These are phyloP conservation scores for Echium plantagineum DNA, from an alignment of 257 asterid genomes.

Conservation along the genomic window DNA sequence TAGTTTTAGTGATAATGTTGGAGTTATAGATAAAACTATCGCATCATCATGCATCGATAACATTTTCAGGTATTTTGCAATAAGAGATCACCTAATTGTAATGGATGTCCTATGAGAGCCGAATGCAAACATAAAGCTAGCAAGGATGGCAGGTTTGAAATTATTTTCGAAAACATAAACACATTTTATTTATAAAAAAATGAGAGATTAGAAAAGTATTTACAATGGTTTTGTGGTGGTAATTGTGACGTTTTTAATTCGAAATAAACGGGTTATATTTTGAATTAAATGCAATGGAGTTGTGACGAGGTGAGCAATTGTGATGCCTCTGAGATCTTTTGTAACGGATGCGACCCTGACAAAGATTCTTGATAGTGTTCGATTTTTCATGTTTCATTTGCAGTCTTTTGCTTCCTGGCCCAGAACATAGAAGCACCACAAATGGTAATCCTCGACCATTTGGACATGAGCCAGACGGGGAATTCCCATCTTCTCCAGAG, in stretches of 20 bases:
- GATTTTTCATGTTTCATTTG: background rate
- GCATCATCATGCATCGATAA: background rate
- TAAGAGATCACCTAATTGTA: slow-evolving; percentile 40
- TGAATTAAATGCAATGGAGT: too few species aligned
- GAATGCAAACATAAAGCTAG: slow-evolving; percentile 55
- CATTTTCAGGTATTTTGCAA: slow-evolving; percentile 41
- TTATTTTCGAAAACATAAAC: background rate
- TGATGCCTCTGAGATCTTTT: too few species aligned
- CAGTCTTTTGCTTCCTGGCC: slow-evolving; percentile 23
- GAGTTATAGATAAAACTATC: background rate
- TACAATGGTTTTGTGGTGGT: too few species aligned
- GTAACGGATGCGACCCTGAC: too few species aligned
- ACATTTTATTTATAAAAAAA: background rate
- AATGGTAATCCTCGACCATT: background rate
- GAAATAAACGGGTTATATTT: too few species aligned
- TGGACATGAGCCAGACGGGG: slow-evolving; percentile 28
- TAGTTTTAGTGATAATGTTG: background rate
- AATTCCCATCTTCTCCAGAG: slow-evolving; percentile 39
- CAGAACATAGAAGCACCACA: slow-evolving; percentile 9
- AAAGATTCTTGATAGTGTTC: too few species aligned
- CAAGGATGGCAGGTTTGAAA: slow-evolving; percentile 38
- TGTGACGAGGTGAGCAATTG: too few species aligned
- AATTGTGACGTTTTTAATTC: too few species aligned
- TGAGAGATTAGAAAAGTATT: too few species aligned
- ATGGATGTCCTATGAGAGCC: slow-evolving; percentile 45